Evolutionary conservation across 2,329 filamentous ascomycete species (phyloP).

Genomic region (Thelonectria olida): DNA sequence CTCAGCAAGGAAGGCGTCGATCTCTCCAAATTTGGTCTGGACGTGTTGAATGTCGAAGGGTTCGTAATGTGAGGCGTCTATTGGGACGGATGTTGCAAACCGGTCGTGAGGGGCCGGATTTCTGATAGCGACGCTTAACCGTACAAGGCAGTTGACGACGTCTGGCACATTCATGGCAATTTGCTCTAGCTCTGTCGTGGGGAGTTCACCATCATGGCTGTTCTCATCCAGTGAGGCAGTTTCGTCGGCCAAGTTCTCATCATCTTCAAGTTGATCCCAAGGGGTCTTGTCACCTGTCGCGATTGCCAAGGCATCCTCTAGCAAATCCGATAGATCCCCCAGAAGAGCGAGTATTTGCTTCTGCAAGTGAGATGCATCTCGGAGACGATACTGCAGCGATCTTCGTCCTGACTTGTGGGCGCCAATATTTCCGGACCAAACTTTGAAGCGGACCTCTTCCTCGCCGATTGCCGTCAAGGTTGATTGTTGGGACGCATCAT

Average conservation of each 20-base stretch:
- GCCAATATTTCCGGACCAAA: slow-evolving; percentile 18
- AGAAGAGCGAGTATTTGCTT: background rate
- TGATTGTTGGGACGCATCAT: too few relatives aligned
- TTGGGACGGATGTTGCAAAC: rapidly evolving
- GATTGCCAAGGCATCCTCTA: background rate
- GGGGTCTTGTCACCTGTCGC: background rate
- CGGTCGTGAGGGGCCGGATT: slow-evolving; percentile 23
- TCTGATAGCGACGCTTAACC: background rate
- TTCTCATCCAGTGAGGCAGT: rapidly evolving
- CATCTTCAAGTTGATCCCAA: slow-evolving; percentile 10
- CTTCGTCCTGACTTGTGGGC: slow-evolving; percentile 4
- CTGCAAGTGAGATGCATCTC: slow-evolving; percentile 16
- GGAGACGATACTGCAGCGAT: slow-evolving; percentile 14
- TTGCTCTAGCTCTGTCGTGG: slow-evolving; percentile 9
- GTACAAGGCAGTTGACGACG: slow-evolving; percentile 4
- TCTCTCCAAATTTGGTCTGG: rapidly evolving
- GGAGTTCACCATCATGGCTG: too few relatives aligned
- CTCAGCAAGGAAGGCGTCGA: rapidly evolving
- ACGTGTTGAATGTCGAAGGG: slow-evolving; percentile 17
- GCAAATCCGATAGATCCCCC: background rate
- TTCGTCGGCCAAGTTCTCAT: background rate
- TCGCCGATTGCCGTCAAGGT: background rate
- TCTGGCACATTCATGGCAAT: background rate
- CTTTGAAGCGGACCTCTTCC: slow-evolving; percentile 21
- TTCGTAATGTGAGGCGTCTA: background rate